Conservation (phyloP, 2,329 filamentous ascomycete species). For the Xylaria polymorpha region DNA sequence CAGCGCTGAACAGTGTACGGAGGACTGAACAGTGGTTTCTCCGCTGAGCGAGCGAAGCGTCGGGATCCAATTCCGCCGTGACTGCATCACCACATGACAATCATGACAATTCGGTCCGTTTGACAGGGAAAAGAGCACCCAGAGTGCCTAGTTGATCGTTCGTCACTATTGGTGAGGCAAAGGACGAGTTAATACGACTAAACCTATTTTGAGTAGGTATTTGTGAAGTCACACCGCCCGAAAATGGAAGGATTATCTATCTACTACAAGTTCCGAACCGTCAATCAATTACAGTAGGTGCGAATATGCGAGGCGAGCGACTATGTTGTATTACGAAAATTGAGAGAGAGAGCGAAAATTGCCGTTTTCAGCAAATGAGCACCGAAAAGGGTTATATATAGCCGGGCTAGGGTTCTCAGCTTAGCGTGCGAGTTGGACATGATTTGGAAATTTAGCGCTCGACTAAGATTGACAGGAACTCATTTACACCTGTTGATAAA, state of each 20-base stretch:
- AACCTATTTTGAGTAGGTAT: background rate
- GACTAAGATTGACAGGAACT: background rate
- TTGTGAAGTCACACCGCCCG: constrained; percentile 6
- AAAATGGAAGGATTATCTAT: background rate
- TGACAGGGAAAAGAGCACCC: constrained; percentile 5
- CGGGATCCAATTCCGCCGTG: constrained; percentile 4
- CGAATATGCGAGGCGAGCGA: constrained; percentile 5
- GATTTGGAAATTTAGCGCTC: background rate
- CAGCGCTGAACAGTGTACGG: background rate
- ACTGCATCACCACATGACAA: constrained; percentile 17
- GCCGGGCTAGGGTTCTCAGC: background rate
- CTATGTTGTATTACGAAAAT: background rate
- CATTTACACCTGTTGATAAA: background rate
- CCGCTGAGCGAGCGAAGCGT: constrained; percentile 24
- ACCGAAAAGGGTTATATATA: background rate
- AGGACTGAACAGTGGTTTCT: too few species aligned
- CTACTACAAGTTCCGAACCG: background rate
- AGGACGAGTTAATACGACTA: background rate
- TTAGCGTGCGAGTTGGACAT: background rate
- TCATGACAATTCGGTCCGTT: constrained; percentile 32
- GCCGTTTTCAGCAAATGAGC: constrained; percentile 25
- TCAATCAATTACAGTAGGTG: background rate
- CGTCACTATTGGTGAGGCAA: background rate
- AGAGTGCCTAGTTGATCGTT: background rate
- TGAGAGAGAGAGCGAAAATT: constrained; percentile 4